Evolutionary conservation across 2,329 filamentous ascomycete species (phyloP).

Genomic region (Pestalotiopsis sp.): DNA sequence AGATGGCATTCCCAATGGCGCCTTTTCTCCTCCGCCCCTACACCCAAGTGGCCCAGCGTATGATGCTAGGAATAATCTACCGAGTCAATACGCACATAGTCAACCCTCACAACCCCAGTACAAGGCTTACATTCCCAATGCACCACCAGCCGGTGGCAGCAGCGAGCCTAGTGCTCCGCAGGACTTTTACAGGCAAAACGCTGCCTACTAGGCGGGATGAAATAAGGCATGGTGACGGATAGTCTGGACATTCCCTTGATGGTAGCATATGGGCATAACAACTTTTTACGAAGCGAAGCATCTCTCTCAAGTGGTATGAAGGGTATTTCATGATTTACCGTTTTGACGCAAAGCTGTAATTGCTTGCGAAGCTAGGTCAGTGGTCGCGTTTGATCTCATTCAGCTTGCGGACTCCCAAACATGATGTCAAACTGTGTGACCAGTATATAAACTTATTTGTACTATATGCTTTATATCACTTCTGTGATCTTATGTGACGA

Average conservation of each 20-base stretch:
- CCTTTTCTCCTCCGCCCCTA: slow-evolving; percentile 42
- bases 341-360: background rate
- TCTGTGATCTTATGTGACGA: background rate
- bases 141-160: slow-evolving; percentile 26
- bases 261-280: background rate
- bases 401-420: background rate
- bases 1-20: slow-evolving; percentile 23
- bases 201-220: slow-evolving; percentile 26
- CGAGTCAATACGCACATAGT: slow-evolving; percentile 39
- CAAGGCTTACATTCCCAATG: slow-evolving; percentile 57
- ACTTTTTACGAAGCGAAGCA: background rate
- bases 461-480: background rate
- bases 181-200: slow-evolving; percentile 56
- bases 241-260: background rate
- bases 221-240: background rate
- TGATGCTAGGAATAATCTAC: slow-evolving; percentile 51
- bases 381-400: background rate
- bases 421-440: background rate
- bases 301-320: background rate
- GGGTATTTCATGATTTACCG: background rate
- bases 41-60: slow-evolving; percentile 46
- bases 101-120: slow-evolving; percentile 48
- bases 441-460: background rate
- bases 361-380: background rate
- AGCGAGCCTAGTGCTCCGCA: slow-evolving; percentile 49